phyloP scores from a whole-genome alignment of 441 rosid species.

The Manihot esculenta region DNA sequence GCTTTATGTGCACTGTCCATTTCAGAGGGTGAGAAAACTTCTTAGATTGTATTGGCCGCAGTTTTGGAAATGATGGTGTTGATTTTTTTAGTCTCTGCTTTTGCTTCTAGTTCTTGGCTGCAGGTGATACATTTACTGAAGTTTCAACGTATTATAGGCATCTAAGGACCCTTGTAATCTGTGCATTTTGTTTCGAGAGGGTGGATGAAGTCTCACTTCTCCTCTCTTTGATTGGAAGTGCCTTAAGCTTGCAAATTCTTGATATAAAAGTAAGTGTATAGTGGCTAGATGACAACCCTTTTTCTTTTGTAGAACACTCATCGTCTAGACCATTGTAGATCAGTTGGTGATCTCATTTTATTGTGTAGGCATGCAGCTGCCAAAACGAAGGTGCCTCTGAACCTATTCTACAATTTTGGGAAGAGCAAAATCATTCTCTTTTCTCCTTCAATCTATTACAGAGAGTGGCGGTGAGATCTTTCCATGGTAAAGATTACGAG shows the following conservation, averaged over 20 bases:
- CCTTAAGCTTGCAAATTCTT: conserved; percentile 11
- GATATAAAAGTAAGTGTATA: conserved; percentile 18
- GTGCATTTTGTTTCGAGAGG: conserved; percentile 18
- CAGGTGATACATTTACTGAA: conserved; percentile 12
- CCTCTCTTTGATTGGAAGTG: conserved; percentile 15
- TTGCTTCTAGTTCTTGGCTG: conserved; percentile 21
- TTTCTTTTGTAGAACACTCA: background rate
- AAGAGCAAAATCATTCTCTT: conserved; percentile 9
- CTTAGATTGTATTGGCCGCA: background rate
- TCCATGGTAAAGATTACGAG: conserved; percentile 17
- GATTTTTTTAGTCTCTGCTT: background rate
- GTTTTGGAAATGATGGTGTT: background rate
- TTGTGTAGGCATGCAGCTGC: conserved; percentile 18
- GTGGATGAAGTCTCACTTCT: conserved; percentile 17
- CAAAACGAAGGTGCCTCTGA: background rate
- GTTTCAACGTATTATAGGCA: conserved; percentile 14
- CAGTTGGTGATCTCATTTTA: background rate
- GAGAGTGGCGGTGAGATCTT: conserved; percentile 18
- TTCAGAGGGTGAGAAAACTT: conserved; percentile 18
- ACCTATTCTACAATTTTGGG: conserved; percentile 20
- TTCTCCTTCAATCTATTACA: conserved; percentile 10
- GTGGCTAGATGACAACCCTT: background rate
- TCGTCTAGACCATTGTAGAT: background rate
- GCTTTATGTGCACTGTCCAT: conserved; percentile 22
- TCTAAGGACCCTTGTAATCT: conserved; percentile 7